A percentile compares a stretch with the other conserved stretches of the same genome.
These are phyloP conservation scores for Saturnispora kantuleensis DNA, from an alignment of 805 yeast genomes.

Conservation along the genomic window DNA sequence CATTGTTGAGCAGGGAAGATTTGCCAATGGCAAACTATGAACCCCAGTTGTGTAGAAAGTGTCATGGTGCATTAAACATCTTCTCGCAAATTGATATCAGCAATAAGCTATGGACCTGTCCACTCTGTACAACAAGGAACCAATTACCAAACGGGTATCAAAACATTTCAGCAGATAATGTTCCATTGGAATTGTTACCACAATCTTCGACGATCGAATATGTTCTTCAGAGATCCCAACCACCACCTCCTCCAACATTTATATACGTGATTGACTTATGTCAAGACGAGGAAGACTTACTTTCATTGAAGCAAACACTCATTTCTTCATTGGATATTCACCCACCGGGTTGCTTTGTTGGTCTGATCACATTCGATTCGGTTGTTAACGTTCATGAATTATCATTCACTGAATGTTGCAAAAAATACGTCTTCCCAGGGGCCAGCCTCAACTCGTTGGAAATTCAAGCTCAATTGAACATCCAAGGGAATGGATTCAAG, in stretches of 20 bases:
- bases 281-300: slow-evolving; percentile 79
- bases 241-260: slow-evolving; percentile 77
- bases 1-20: slow-evolving; percentile 70
- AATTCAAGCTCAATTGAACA: slow-evolving; percentile 30
- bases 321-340: slow-evolving; percentile 64
- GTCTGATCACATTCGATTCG: slow-evolving; percentile 81
- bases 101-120: slow-evolving; percentile 75
- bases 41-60: slow-evolving; percentile 74
- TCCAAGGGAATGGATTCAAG: slow-evolving; percentile 27
- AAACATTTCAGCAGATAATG: slow-evolving; percentile 60
- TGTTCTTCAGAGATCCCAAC: slow-evolving; percentile 49
- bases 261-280: slow-evolving; percentile 81
- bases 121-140: slow-evolving; percentile 69
- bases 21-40: slow-evolving; percentile 75
- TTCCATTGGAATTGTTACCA: slow-evolving; percentile 72
- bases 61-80: slow-evolving; percentile 83
- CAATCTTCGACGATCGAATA: slow-evolving; percentile 76
- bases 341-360: slow-evolving; percentile 85
- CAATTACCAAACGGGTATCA: slow-evolving; percentile 77
- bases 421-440: slow-evolving; percentile 81
- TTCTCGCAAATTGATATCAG: slow-evolving; percentile 72
- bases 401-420: slow-evolving; percentile 49
- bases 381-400: slow-evolving; percentile 86
- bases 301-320: slow-evolving; percentile 73
- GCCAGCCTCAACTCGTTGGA: slow-evolving; percentile 52